Evolutionary conservation across 2,329 filamentous ascomycete species (phyloP).

Genomic region (Cercospora canescens): DNA sequence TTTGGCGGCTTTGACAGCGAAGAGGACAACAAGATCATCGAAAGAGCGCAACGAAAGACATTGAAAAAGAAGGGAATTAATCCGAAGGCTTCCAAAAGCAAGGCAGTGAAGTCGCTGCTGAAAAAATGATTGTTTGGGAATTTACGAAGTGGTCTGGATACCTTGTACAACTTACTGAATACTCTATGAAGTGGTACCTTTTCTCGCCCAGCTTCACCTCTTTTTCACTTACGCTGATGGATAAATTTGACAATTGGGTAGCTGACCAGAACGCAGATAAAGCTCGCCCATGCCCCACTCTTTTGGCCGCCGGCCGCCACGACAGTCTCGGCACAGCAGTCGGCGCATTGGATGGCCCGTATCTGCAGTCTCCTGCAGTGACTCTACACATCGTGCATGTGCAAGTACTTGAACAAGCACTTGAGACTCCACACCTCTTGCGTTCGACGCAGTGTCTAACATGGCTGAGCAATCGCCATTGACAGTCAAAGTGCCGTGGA

Average conservation of each 20-base stretch:
- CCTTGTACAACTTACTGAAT: neutral
- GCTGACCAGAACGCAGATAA: neutral
- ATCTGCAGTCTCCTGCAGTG: neutral
- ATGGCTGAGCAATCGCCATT: neutral
- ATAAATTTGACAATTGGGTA: neutral
- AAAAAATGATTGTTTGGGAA: neutral
- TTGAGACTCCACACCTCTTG: too few relatives aligned
- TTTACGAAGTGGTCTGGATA: neutral
- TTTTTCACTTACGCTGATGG: neutral
- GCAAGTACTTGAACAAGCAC: too few relatives aligned
- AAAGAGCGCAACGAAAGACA: constrained; percentile 44
- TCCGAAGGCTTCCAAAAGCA: constrained; percentile 40
- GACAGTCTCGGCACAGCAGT: neutral
- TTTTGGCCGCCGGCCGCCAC: neutral
- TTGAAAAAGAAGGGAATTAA: constrained; percentile 51
- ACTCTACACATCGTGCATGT: neutral
- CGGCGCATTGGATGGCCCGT: neutral
- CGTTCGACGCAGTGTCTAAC: neutral
- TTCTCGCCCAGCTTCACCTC: neutral
- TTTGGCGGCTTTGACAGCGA: constrained; percentile 54
- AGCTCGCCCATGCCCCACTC: neutral
- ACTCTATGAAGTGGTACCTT: neutral
- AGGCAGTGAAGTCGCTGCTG: constrained; percentile 23
- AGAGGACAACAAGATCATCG: constrained; percentile 51
- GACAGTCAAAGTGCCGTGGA: neutral